Evolutionary conservation across 2,329 filamentous ascomycete genomes (phyloP).

Genomic region (Aureobasidium sp.): DNA sequence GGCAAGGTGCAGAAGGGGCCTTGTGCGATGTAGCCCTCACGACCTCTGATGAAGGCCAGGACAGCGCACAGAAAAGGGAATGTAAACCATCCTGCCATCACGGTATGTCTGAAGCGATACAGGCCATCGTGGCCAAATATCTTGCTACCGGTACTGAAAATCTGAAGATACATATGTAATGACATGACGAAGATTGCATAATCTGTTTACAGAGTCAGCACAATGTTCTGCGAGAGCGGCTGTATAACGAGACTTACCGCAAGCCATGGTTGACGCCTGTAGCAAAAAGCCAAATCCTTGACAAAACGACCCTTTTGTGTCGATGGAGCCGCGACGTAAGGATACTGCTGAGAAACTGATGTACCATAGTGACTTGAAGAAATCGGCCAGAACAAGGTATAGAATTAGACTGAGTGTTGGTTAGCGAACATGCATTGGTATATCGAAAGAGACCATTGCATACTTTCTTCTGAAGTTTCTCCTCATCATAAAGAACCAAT

Average conservation of each 20-base stretch:
- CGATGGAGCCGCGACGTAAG: constrained; percentile 44
- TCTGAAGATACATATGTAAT: constrained; percentile 62
- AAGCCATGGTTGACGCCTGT: constrained; percentile 57
- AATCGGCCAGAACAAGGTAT: constrained; percentile 63
- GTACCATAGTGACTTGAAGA: constrained; percentile 62
- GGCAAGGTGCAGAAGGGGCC: constrained; percentile 65
- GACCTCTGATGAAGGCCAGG: constrained; percentile 53
- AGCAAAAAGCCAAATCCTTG: constrained; percentile 62
- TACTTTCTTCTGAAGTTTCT: constrained; percentile 67
- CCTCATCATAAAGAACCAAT: constrained; percentile 67
- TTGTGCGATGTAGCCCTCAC: constrained; percentile 49
- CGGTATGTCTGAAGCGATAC: constrained; percentile 55
- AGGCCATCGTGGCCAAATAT: constrained; percentile 51
- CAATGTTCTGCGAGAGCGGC: background rate
- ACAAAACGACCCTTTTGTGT: constrained; percentile 50
- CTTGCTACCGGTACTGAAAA: constrained; percentile 48
- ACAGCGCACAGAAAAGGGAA: constrained; percentile 53
- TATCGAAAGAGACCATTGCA: constrained; percentile 22
- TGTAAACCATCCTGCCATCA: constrained; percentile 49
- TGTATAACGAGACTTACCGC: constrained; percentile 32
- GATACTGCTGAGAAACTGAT: constrained; percentile 56
- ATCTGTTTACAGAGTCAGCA: constrained; percentile 35
- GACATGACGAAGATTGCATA: constrained; percentile 65
- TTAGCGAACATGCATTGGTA: background rate
- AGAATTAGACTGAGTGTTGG: constrained; percentile 54